Evolutionary conservation across 148 eudicot species (phyloP).

Genomic region (Nepenthes mirabilis): DNA sequence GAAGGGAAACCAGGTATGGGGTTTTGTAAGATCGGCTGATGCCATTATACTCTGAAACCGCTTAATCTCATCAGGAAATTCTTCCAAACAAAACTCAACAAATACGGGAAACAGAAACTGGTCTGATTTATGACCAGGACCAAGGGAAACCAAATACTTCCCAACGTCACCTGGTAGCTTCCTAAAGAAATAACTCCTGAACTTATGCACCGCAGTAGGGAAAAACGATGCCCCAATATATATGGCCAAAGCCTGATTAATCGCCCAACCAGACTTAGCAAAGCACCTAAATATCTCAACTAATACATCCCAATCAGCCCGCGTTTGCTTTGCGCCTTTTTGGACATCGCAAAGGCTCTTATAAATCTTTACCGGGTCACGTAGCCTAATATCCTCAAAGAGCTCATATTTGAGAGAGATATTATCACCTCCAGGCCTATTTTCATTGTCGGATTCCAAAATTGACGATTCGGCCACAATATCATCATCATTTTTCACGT

Average conservation of each 20-base stretch:
- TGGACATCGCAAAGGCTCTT: conserved; percentile 33
- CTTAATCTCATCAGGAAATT: conserved; percentile 69
- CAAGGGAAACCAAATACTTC: conserved; percentile 56
- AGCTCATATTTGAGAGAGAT: conserved; percentile 1
- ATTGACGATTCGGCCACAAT: no score
- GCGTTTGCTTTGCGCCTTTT: conserved; percentile 11
- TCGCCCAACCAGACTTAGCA: conserved; percentile 68
- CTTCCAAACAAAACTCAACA: conserved; percentile 75
- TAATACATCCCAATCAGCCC: conserved; percentile 36
- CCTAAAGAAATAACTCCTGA: conserved; percentile 32
- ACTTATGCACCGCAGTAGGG: conserved; percentile 60
- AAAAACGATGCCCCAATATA: conserved; percentile 80
- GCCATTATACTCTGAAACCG: conserved; percentile 62
- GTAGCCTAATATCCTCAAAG: conserved; percentile 21
- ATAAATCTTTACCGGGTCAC: conserved; percentile 67
- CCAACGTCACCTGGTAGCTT: conserved; percentile 35
- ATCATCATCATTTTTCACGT: no score
- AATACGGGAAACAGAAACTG: conserved; percentile 82
- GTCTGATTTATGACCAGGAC: conserved; percentile 51
- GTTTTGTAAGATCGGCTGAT: conserved; percentile 80
- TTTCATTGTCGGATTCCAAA: no score
- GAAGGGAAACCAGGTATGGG: conserved; percentile 96
- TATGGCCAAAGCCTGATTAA: conserved; percentile 76
- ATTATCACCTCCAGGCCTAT: no score
- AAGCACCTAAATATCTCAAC: conserved; percentile 39